Evolutionary conservation across 2,329 filamentous ascomycete genomes (phyloP), one percentile per base, ranked within the genome.

Genomic region (Orbilia blumenaviensis): DNA sequence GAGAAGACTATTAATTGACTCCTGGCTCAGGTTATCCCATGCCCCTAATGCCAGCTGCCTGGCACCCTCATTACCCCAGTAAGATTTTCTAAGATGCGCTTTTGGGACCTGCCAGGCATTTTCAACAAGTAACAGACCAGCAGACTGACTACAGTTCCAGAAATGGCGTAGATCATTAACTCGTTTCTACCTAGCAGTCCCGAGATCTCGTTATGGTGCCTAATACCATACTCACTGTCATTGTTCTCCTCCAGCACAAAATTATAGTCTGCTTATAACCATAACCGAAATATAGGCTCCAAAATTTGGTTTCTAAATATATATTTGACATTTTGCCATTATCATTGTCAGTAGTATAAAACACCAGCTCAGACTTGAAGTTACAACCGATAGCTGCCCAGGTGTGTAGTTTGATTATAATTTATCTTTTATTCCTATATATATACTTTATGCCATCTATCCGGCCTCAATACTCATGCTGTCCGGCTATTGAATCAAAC

Each of bases 241-340:
- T 60, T 60, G 14, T 60, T 21, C 16, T 60, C 29, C 21, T 60
- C 54, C 36, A 60, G 36, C 32, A 54, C 32, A 29, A 54, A 54
- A 54, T 54, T 14, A 3, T 54, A 23, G 16, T 14, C 48, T 29
- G 29, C 54, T 10, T 41, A 4, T 8, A 60, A n/a, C 54, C 54
- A 60, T 38, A 10, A 10, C 29, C 16, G 6, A 3, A 60, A 12
- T n/a, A 38, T n/a, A 18, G 54, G 54, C 54, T 60, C 54, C 29
- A 60, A n/a, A 36, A 60, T 56, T 16, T 60, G 21, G n/a, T 38
- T 14, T 12, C 4, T 21, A n/a, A n/a, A 41, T 60, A 60, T 23
- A 36, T 18, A 36, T 36, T 36, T 23, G 27, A 36, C 29, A 60
- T 60, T 60, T 60, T 60, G 36, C 54, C 29, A 60, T 60, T 60